phyloP scores from a whole-genome alignment of 805 yeast genomes.

The Candida xyloterini region DNA sequence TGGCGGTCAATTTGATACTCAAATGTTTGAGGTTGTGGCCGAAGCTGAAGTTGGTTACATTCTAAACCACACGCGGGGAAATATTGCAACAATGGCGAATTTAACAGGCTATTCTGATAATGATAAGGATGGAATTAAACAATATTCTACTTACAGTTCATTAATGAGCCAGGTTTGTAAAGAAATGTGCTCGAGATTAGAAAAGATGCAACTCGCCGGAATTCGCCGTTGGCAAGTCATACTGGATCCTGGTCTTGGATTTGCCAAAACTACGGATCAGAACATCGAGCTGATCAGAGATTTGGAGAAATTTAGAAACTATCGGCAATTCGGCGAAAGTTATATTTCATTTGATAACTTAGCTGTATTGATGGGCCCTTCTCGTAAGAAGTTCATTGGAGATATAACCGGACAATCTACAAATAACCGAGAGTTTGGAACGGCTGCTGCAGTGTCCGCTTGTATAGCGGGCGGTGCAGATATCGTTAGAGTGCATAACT shows the following conservation, averaged over 20 bases:
- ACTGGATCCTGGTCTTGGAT: slow-evolving; percentile 94
- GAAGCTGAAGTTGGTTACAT: slow-evolving; percentile 71
- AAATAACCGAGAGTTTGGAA: slow-evolving; percentile 65
- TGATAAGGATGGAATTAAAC: slow-evolving; percentile 19
- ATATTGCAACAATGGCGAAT: slow-evolving; percentile 66
- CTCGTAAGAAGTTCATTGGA: slow-evolving; percentile 86
- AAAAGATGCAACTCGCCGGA: slow-evolving; percentile 57
- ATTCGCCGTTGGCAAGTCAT: slow-evolving; percentile 87
- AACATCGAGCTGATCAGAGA: slow-evolving; percentile 63
- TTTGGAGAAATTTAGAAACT: slow-evolving; percentile 44
- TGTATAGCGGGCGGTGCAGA: slow-evolving; percentile 66
- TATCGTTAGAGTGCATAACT: slow-evolving; percentile 88
- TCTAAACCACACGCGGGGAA: slow-evolving; percentile 82
- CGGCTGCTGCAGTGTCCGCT: slow-evolving; percentile 71
- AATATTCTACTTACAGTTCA: slow-evolving; percentile 35
- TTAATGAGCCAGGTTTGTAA: slow-evolving; percentile 47
- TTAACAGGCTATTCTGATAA: slow-evolving; percentile 50
- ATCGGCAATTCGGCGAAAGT: slow-evolving; percentile 28
- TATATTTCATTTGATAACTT: slow-evolving; percentile 49
- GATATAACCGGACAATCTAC: slow-evolving; percentile 61
- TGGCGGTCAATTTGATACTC: slow-evolving; percentile 67
- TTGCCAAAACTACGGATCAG: slow-evolving; percentile 79
- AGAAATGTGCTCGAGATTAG: slow-evolving; percentile 59
- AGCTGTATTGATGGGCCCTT: slow-evolving; percentile 80
- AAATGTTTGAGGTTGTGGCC: slow-evolving; percentile 69